Evolutionary conservation across 208 protist genomes (phyloP).

Genomic region (Leishmania braziliensis): DNA sequence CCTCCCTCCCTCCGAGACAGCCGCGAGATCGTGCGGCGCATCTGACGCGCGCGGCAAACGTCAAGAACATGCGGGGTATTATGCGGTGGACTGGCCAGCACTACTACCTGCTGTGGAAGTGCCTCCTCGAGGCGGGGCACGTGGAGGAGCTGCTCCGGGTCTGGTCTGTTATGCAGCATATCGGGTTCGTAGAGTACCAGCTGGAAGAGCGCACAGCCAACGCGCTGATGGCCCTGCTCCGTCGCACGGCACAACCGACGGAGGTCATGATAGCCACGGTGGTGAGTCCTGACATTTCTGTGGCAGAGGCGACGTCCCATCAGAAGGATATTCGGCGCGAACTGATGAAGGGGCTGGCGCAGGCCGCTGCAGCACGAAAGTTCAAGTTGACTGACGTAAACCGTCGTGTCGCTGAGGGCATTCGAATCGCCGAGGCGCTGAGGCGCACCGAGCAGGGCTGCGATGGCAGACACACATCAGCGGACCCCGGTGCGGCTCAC

Average conservation of each 20-base stretch:
- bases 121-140: constrained; percentile 54
- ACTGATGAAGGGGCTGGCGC: constrained; percentile 59
- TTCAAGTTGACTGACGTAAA: constrained; percentile 41
- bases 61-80: constrained; percentile 44
- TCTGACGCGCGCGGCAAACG: neutral
- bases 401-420: constrained; percentile 30
- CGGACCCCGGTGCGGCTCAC: too few relatives aligned
- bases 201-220: constrained; percentile 66
- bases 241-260: constrained; percentile 7
- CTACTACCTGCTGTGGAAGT: constrained; percentile 71
- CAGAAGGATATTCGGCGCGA: constrained; percentile 47
- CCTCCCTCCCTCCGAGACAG: constrained; percentile 30
- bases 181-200: constrained; percentile 66
- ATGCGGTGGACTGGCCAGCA: constrained; percentile 71
- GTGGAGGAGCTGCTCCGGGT: constrained; percentile 55
- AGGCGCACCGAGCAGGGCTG: constrained; percentile 11
- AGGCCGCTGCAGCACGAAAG: constrained; percentile 36
- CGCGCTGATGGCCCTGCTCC: constrained; percentile 52
- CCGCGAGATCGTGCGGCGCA: constrained; percentile 2
- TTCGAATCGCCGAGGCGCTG: constrained; percentile 50
- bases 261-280: constrained; percentile 21
- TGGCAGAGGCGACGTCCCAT: constrained; percentile 8
- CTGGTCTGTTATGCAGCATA: constrained; percentile 71
- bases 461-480: neutral
- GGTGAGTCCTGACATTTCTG: neutral